Conservation (phyloP, 2,329 filamentous ascomycete species). For the Ceratocystis diversiconidia region DNA sequence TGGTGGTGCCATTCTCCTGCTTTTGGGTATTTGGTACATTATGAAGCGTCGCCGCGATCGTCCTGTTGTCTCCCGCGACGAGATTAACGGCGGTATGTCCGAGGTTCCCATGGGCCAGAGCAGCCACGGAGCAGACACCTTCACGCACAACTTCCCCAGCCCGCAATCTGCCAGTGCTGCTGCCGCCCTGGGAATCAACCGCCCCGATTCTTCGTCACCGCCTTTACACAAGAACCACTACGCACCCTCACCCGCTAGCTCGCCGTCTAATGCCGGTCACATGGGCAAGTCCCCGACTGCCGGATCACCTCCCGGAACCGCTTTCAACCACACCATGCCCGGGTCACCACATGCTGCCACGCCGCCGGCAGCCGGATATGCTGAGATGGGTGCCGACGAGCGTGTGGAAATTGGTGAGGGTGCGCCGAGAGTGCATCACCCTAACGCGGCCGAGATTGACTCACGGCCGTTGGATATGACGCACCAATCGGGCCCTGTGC, state of each 20-base stretch:
- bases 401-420: constrained; percentile 24
- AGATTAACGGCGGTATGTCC: constrained; percentile 28
- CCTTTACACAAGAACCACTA: constrained; percentile 20
- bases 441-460: constrained; percentile 29
- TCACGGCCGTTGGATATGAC: constrained; percentile 24
- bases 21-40: constrained; percentile 19
- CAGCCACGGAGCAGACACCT: constrained; percentile 17
- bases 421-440: constrained; percentile 26
- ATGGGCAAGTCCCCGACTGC: not conserved
- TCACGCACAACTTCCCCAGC: constrained; percentile 25
- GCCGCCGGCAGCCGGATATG: constrained; percentile 9
- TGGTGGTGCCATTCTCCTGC: constrained; percentile 25
- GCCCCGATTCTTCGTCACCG: constrained; percentile 22
- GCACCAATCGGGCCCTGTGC: constrained; percentile 25
- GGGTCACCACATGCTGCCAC: constrained; percentile 18
- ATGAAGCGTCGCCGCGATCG: constrained; percentile 19
- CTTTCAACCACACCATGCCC: not conserved
- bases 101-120: constrained; percentile 30
- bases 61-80: constrained; percentile 25
- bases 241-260: constrained; percentile 20
- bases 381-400: constrained; percentile 21
- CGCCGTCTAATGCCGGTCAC: constrained; percentile 9
- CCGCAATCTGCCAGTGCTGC: constrained; percentile 16
- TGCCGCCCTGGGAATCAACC: constrained; percentile 17
- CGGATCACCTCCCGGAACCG: not conserved